Base-by-base conservation (phyloP, 805 yeast species). In the Candida stauntonica region DNA sequence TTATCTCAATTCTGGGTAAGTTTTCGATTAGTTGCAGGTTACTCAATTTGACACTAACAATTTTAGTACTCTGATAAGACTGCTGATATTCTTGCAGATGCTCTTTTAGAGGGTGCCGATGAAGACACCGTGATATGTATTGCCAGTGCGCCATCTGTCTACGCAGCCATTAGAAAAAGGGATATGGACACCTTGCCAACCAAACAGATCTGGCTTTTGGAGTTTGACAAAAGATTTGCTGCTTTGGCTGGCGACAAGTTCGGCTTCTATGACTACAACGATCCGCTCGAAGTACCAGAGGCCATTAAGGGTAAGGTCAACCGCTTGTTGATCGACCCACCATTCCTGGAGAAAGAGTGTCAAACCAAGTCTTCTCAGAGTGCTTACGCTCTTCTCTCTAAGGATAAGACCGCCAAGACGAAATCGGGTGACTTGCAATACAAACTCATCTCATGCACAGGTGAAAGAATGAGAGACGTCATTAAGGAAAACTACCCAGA, bases 131-230 rank as follows among this genome's bases (percentile, higher is more conserved):
- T 77, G 1, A 71, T 88, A 31, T 85, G 83, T 35, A 72, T 88
- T 37, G 86, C 84, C 2, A 79, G 89, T 63, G 96, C 96, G 2
- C 96, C 97, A 15, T 84, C 96, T 0, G 96, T 86, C 3, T 88
- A 81, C 62, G 94, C 95, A 1, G 93, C 91, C 0, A 74, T 87
- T 31, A 72, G 70, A 46, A 73, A 74, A 41, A 67, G 74, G 36
- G 75, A 77, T 4, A 58, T 60, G 7, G 60, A 59, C 6, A 64
- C 67, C 4, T 47, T 83, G 26, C 89, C 89, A 27, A 85, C 87
- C 0, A 52, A 77, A 37, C 73, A 82, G 35, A 79, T 87, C 15
- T 85, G 83, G 55, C 66, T 88, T 38, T 66, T 88, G 40, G 97
- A 89, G 58, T 84, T 55, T 55, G 96, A 89, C 57, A 73, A 67